Evolutionary conservation across 2,329 filamentous ascomycete species (phyloP).

Genomic region (Byssoonygena ceratinophila): DNA sequence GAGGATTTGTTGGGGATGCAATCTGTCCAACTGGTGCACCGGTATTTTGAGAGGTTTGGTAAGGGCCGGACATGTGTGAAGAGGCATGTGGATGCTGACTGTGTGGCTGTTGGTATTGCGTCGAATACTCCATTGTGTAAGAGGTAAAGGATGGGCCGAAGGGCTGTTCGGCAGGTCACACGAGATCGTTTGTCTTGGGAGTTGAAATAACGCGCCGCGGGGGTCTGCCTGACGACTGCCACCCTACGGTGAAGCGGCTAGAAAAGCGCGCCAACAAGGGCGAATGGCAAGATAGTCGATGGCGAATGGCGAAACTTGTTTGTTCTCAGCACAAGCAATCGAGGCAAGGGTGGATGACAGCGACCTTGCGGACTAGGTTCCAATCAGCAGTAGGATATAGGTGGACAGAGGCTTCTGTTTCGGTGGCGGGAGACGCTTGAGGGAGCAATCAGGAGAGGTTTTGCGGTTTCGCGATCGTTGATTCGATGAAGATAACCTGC

Average conservation of each 20-base stretch:
- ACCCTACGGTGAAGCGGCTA: constrained; percentile 15
- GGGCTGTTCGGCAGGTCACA: constrained; percentile 6
- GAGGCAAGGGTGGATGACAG: not conserved
- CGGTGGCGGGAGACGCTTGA: constrained; percentile 15
- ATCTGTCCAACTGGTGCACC: constrained; percentile 43
- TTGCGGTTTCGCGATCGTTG: constrained; percentile 25
- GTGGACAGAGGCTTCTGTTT: constrained; percentile 11
- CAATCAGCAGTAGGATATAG: constrained; percentile 16
- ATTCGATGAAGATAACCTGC: constrained; percentile 36
- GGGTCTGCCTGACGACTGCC: not conserved
- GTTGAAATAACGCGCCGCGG: constrained; percentile 9
- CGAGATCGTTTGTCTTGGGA: not conserved
- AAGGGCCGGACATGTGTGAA: constrained; percentile 49
- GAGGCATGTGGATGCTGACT: constrained; percentile 52
- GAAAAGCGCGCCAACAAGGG: constrained; percentile 3
- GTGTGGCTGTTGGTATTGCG: constrained; percentile 57
- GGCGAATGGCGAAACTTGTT: not conserved
- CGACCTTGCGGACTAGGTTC: constrained; percentile 13
- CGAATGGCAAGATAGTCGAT: constrained; percentile 5
- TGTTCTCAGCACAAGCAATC: constrained; percentile 4
- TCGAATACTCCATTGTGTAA: constrained; percentile 57
- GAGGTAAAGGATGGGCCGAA: not conserved
- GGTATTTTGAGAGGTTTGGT: constrained; percentile 48
- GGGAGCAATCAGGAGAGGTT: constrained; percentile 15
- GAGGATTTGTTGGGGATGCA: constrained; percentile 62